A percentile compares a stretch with the other conserved stretches of the same genome.
phyloP scores from a whole-genome alignment of 352 stramenopile species.

The Phytophthora pseudosyringae region DNA sequence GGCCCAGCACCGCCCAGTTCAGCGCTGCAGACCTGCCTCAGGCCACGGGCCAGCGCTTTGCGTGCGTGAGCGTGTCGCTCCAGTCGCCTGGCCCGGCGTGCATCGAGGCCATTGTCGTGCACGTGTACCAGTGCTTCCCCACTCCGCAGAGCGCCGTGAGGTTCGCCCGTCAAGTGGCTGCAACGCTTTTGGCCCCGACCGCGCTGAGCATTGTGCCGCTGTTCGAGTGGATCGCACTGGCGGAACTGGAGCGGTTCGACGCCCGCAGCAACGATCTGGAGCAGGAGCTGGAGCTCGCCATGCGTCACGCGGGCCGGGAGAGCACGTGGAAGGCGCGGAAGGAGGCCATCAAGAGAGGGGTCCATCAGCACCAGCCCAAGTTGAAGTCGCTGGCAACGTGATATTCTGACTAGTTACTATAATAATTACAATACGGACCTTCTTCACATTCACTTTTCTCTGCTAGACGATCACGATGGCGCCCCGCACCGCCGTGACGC shows the following conservation, averaged over 20 bases:
- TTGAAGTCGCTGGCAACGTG: slow-evolving; percentile 16
- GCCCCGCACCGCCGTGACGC: slow-evolving; percentile 70
- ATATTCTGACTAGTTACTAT: slow-evolving; percentile 4
- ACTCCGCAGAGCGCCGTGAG: slow-evolving; percentile 80
- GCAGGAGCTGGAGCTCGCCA: slow-evolving; percentile 63
- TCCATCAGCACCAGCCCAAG: slow-evolving; percentile 17
- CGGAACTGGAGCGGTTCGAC: slow-evolving; percentile 78
- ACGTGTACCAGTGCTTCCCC: slow-evolving; percentile 86
- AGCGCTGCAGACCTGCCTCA: slow-evolving; percentile 52
- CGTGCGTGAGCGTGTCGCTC: slow-evolving; percentile 65
- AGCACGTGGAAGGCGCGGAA: slow-evolving; percentile 80
- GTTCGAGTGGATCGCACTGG: slow-evolving; percentile 78
- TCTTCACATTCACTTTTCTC: slow-evolving; percentile 2
- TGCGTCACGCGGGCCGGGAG: slow-evolving; percentile 31
- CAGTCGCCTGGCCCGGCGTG: slow-evolving; percentile 26
- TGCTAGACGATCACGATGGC: slow-evolving; percentile 42
- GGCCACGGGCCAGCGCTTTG: slow-evolving; percentile 74
- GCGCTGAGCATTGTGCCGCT: slow-evolving; percentile 74
- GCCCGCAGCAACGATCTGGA: slow-evolving; percentile 64
- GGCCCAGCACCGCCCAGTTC: slow-evolving; percentile 39
- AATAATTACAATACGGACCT: slow-evolving; percentile 12
- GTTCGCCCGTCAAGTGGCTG: slow-evolving; percentile 65
- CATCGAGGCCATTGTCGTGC: slow-evolving; percentile 64
- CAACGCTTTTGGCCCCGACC: slow-evolving; percentile 49
- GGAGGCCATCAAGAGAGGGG: slow-evolving; percentile 63